Percentiles rank a stretch among this genome's conserved stretches.
phyloP scores from a whole-genome alignment of 345 rosid genomes.

The Lepidium didymum region DNA sequence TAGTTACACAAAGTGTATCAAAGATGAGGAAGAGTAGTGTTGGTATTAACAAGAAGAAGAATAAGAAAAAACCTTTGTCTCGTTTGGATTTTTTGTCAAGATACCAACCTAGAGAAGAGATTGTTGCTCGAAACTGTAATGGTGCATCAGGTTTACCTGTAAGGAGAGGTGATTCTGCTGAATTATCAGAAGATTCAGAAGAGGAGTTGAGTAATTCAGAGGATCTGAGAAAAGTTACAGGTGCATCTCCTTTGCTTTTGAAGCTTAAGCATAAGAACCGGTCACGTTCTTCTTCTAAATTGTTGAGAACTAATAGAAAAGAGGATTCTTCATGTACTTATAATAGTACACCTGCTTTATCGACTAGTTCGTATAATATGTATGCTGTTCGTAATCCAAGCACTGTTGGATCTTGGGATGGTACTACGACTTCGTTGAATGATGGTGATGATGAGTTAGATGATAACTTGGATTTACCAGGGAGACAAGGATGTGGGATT shows the following conservation, averaged over 20 bases:
- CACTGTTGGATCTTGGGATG: conserved; percentile 84
- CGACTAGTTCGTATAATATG: conserved; percentile 70
- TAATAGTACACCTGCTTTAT: conserved; percentile 85
- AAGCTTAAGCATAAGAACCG: conserved; percentile 59
- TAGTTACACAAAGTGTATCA: conserved; percentile 31
- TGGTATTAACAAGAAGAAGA: conserved; percentile 38
- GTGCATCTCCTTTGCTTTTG: conserved; percentile 60
- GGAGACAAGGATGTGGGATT: conserved; percentile 87
- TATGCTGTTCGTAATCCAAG: conserved; percentile 54
- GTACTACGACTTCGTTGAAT: conserved; percentile 67
- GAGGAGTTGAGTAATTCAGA: conserved; percentile 56
- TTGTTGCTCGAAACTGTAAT: conserved; percentile 32
- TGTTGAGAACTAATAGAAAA: conserved; percentile 43
- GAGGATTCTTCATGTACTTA: conserved; percentile 73
- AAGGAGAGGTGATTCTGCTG: conserved; percentile 42
- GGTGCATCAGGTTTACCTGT: conserved; percentile 33
- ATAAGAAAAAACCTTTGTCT: conserved; percentile 35
- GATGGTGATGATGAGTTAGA: conserved; percentile 72
- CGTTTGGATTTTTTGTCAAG: conserved; percentile 42
- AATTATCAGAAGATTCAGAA: conserved; percentile 65
- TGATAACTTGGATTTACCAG: conserved; percentile 75
- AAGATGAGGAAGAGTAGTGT: conserved; percentile 30
- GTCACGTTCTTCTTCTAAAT: conserved; percentile 51
- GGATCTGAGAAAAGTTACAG: conserved; percentile 45
- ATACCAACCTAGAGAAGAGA: conserved; percentile 39